phyloP scores from a whole-genome alignment of 805 yeast genomes.

The Monosporozyma siamensis region DNA sequence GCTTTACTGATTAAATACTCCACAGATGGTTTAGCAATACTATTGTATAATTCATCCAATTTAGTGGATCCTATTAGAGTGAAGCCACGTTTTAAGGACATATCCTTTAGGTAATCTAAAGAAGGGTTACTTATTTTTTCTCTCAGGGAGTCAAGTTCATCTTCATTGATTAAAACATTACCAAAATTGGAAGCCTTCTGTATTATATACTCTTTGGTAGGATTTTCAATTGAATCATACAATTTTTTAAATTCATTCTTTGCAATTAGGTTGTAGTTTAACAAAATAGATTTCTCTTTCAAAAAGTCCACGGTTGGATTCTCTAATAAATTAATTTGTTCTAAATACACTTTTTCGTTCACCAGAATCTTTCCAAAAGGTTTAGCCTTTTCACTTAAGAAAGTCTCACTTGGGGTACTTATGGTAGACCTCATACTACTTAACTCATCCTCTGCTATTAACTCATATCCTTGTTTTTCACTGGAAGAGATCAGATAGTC shows the following conservation, averaged over 20 bases:
- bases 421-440: neutral
- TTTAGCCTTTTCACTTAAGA: slow-evolving; percentile 9
- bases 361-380: slow-evolving; percentile 1
- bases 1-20: slow-evolving; percentile 10
- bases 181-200: neutral
- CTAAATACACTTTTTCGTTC: neutral
- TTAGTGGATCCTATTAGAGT: neutral
- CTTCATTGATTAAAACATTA: slow-evolving; percentile 7
- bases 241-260: neutral
- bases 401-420: slow-evolving; percentile 2
- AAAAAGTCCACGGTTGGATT: slow-evolving; percentile 12
- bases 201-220: neutral
- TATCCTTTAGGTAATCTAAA: neutral
- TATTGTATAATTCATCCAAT: slow-evolving; percentile 4
- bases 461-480: neutral
- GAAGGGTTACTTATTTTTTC: neutral
- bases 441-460: neutral
- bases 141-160: slow-evolving; percentile 5
- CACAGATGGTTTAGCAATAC: slow-evolving; percentile 8
- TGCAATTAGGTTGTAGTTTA: slow-evolving; percentile 7
- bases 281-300: slow-evolving; percentile 4
- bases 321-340: neutral
- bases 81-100: neutral
- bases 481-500: slow-evolving; percentile 12
- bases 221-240: neutral